phyloP scores from a whole-genome alignment of 495 filamentous ascomycete species.

The Trichoderma orchidacearum region DNA sequence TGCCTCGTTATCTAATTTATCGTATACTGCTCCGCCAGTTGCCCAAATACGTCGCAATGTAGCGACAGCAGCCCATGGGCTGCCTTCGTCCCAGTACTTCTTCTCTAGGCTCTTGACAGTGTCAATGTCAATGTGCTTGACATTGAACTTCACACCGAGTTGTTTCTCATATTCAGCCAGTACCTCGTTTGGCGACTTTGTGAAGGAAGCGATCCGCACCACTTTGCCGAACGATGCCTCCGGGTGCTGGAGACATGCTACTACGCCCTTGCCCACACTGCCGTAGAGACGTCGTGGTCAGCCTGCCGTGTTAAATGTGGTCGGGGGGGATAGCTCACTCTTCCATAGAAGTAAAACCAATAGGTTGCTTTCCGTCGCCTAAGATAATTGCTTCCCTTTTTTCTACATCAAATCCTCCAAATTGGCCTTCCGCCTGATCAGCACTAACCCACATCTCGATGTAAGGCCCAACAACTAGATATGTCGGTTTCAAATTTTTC shows the following conservation, averaged over 20 bases:
- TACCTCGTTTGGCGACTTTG: slow-evolving; percentile 46
- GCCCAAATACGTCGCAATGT: slow-evolving; percentile 59
- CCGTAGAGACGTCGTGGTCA: slow-evolving; percentile 2
- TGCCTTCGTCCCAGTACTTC: slow-evolving; percentile 37
- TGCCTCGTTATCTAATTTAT: slow-evolving; percentile 47
- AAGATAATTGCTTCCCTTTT: slow-evolving; percentile 44
- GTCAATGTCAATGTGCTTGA: slow-evolving; percentile 37
- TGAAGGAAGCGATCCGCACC: slow-evolving; percentile 59
- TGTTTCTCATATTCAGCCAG: slow-evolving; percentile 53
- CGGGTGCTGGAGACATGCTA: slow-evolving; percentile 42
- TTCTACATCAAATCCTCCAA: slow-evolving; percentile 41
- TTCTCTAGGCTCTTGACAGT: slow-evolving; percentile 38
- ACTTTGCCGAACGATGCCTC: slow-evolving; percentile 36
- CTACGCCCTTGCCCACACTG: slow-evolving; percentile 54
- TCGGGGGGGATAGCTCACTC: slow-evolving; percentile 39
- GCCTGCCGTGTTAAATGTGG: background rate
- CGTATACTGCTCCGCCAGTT: slow-evolving; percentile 57
- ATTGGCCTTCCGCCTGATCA: slow-evolving; percentile 14
- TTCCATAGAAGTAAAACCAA: slow-evolving; percentile 52
- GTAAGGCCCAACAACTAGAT: slow-evolving; percentile 59
- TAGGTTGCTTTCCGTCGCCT: slow-evolving; percentile 37
- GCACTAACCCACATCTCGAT: slow-evolving; percentile 48
- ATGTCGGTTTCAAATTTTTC: slow-evolving; percentile 44
- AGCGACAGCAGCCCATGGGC: slow-evolving; percentile 36
- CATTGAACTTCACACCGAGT: slow-evolving; percentile 39